These are phyloP conservation scores for Apostasia ramifera DNA, from an alignment of 106 monocot genomes.

Conservation along the genomic window DNA sequence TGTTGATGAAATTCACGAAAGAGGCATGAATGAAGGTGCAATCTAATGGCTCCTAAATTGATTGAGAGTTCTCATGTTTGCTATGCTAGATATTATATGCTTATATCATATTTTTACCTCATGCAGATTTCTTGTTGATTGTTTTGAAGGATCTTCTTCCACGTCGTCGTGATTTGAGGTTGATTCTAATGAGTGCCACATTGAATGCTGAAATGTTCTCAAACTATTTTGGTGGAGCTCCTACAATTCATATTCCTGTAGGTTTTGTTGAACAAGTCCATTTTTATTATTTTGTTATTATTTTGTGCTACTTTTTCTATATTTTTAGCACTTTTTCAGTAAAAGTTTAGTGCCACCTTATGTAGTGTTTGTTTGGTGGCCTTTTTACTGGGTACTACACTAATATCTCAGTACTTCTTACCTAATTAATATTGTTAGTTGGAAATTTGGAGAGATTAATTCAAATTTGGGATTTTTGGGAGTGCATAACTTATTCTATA, in stretches of 20 bases:
- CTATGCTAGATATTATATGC: not conserved
- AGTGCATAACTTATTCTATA: too few relatives aligned
- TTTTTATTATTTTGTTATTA: not conserved
- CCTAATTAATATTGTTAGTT: too few relatives aligned
- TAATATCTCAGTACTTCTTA: too few relatives aligned
- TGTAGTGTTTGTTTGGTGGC: too few relatives aligned
- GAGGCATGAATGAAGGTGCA: conserved; percentile 99
- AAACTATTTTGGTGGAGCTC: conserved; percentile 88
- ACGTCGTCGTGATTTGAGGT: conserved; percentile 81
- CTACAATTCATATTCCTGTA: conserved; percentile 94
- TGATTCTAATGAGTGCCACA: conserved; percentile 99
- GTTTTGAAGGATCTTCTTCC: conserved; percentile 92
- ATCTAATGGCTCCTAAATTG: not conserved
- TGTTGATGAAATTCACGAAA: conserved; percentile 99
- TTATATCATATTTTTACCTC: conserved; percentile 10
- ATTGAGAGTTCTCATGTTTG: not conserved
- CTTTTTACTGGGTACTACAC: too few relatives aligned
- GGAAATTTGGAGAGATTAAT: too few relatives aligned
- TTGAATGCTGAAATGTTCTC: conserved; percentile 99
- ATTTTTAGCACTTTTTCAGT: too few relatives aligned
- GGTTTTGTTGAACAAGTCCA: conserved; percentile 10
- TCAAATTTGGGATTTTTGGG: too few relatives aligned
- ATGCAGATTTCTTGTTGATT: conserved; percentile 90
- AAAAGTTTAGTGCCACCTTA: too few relatives aligned
- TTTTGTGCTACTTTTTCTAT: not conserved